Conservation (phyloP, 352 stramenopile genomes). For the Globisporangium radiosum region DNA sequence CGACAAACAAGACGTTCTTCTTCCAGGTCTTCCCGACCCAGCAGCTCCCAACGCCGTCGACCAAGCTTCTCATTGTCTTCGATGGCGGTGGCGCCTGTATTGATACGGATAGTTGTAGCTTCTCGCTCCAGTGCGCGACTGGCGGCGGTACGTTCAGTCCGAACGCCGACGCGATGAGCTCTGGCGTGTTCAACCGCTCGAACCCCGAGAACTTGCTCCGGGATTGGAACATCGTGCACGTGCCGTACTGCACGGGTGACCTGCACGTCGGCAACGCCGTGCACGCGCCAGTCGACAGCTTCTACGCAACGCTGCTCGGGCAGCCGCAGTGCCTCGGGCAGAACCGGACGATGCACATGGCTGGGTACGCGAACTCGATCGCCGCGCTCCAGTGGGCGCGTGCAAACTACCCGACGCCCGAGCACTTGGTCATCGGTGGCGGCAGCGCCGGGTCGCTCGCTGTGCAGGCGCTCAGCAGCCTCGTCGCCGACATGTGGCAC, state of each 20-base stretch:
- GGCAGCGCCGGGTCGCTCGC: conserved; percentile 49
- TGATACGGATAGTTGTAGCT: conserved; percentile 49
- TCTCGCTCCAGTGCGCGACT: conserved; percentile 43
- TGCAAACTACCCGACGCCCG: conserved; percentile 48
- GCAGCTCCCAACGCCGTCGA: conserved; percentile 9
- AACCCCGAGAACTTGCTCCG: conserved; percentile 51
- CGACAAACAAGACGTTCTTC: conserved; percentile 25
- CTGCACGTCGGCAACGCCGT: conserved; percentile 47
- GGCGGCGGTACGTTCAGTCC: conserved; percentile 33
- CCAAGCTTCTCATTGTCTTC: conserved; percentile 58
- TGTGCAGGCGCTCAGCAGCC: conserved; percentile 30
- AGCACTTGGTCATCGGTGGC: conserved; percentile 42
- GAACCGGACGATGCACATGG: conserved; percentile 42
- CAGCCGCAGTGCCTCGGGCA: conserved; percentile 20
- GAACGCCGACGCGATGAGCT: conserved; percentile 29
- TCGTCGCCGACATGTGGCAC: conserved; percentile 50
- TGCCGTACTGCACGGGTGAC: conserved; percentile 70
- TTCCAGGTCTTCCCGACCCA: conserved; percentile 39
- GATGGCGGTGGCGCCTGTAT: conserved; percentile 53
- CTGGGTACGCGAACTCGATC: conserved; percentile 61
- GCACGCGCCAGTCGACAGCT: conserved; percentile 4
- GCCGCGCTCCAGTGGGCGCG: conserved; percentile 50
- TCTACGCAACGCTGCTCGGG: conserved; percentile 11
- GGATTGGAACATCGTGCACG: conserved; percentile 67
- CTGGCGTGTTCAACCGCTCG: conserved; percentile 39